Evolutionary conservation across 1,284 basidiomycete genomes (phyloP), one percentile per base, ranked within the genome.

Genomic region (Tilletia walkeri): DNA sequence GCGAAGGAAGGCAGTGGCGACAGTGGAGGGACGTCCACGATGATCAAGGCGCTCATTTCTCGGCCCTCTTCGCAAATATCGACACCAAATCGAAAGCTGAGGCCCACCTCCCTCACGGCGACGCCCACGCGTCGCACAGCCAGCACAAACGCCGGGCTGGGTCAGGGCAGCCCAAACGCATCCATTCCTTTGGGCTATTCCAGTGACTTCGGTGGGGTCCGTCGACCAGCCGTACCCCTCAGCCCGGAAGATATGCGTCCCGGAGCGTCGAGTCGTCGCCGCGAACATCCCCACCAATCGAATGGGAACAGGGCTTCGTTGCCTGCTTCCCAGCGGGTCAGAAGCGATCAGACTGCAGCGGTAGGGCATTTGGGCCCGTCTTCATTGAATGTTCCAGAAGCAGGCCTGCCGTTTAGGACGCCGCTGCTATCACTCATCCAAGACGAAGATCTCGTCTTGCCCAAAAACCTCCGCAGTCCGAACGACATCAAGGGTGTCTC

Each of bases 161-260:
- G 24, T 30, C 24, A 30, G 24, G 24, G 20, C 50, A n/a, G 50
- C 50, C 24, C 6, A 45, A 14, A 45, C 9, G 41, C 41, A 45
- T 45, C 47, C 47, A 48, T 53, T 7, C 14, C 41, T 14, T 9
- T 45, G 41, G 41, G 41, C 41, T 14, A 14, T 14, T 14, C 41
- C 41, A 9, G 9, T 45, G 41, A 7, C 10, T 18, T 9, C 16
- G 50, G 50, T 18, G 50, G 18, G 16, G 50, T n/a, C 50, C 12
- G 50, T 53, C 50, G 50, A 16, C 50, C 50, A 18, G 50, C n/a
- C 4, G 6, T 53, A 2, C 50, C 50, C 12, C 20, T 53, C 50
- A 53, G 50, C n/a, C 50, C 50, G 50, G 6, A 53, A 53, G 50
- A 53, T 24, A 53, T 53, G 50, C 50, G 50, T n/a, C 20, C 50